A percentile compares a stretch with the other conserved stretches of the same genome.
These are phyloP conservation scores for Ceratopteris richardii DNA, from an alignment of 75 land plant species.

Conservation along the genomic window DNA sequence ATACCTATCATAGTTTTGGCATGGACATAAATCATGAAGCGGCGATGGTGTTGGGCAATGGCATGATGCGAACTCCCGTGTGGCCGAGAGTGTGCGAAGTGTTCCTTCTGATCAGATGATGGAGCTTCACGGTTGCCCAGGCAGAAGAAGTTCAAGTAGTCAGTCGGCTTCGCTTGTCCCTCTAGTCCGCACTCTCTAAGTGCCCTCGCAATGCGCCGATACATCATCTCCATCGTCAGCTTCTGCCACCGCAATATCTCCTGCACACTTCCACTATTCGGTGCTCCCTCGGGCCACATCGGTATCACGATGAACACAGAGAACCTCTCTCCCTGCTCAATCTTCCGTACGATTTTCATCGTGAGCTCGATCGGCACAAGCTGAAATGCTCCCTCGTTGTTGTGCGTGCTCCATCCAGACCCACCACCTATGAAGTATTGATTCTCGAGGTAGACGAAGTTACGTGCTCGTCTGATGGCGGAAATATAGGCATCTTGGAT, in stretches of 20 bases:
- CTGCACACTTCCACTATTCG: conserved; percentile 26
- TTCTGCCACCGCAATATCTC: conserved; percentile 29
- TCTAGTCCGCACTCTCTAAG: conserved; percentile 22
- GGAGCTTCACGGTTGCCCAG: conserved; percentile 41
- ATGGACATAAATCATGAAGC: conserved; percentile 49
- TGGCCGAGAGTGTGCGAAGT: conserved; percentile 26
- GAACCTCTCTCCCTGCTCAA: conserved; percentile 32
- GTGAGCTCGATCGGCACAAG: conserved; percentile 45
- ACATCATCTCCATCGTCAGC: conserved; percentile 41
- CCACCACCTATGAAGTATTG: conserved; percentile 54
- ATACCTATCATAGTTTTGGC: conserved; percentile 59
- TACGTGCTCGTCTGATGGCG: conserved; percentile 41
- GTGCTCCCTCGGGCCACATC: conserved; percentile 53
- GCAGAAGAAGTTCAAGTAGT: conserved; percentile 51
- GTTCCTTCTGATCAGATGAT: conserved; percentile 24
- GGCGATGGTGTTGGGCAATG: conserved; percentile 30
- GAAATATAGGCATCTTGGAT: conserved; percentile 41
- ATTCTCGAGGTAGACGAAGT: conserved; percentile 49
- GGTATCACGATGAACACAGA: conserved; percentile 43
- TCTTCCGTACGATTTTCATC: conserved; percentile 45
- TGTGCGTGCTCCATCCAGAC: conserved; percentile 25
- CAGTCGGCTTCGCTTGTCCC: conserved; percentile 12
- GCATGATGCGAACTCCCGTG: conserved; percentile 21
- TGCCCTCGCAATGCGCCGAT: conserved; percentile 23
- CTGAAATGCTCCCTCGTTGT: conserved; percentile 27